Conservation (phyloP, 2,329 filamentous ascomycete species). For the Colletotrichum lindemuthianum region DNA sequence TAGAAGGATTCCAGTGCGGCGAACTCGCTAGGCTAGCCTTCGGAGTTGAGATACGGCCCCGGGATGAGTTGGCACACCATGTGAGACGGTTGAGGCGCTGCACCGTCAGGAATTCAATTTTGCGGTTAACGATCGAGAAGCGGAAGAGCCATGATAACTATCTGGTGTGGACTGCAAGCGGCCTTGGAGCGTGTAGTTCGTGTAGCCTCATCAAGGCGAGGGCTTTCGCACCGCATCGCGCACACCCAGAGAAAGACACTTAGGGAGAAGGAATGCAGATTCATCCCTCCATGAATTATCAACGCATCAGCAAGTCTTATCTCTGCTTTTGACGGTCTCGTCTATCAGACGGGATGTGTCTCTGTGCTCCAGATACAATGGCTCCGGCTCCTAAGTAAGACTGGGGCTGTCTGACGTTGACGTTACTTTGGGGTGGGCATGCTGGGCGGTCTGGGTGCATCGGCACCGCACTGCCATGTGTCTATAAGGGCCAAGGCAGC, state of each 20-base stretch:
- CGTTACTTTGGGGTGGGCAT: constrained; percentile 5
- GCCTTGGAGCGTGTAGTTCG: neutral
- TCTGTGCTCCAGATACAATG: neutral
- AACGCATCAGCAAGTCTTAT: too few relatives aligned
- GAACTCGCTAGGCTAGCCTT: too few relatives aligned
- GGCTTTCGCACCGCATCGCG: neutral
- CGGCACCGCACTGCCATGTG: neutral
- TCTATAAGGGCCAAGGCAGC: neutral
- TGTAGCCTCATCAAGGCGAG: constrained; percentile 7
- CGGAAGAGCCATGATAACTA: neutral
- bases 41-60: too few relatives aligned
- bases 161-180: too few relatives aligned
- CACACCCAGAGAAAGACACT: constrained; percentile 1
- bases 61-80: neutral
- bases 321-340: too few relatives aligned
- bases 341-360: neutral
- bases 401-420: constrained; percentile 16
- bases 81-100: constrained; percentile 15
- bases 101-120: constrained; percentile 2
- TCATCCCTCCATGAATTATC: constrained; percentile 7
- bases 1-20: too few relatives aligned
- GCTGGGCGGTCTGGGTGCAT: neutral
- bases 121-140: neutral
- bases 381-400: constrained; percentile 24
- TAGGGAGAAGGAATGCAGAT: neutral